Percentiles rank a stretch among this genome's conserved stretches.
These are phyloP conservation scores for Coniella lustricola DNA, from an alignment of 2,329 filamentous ascomycete species.

Conservation along the genomic window DNA sequence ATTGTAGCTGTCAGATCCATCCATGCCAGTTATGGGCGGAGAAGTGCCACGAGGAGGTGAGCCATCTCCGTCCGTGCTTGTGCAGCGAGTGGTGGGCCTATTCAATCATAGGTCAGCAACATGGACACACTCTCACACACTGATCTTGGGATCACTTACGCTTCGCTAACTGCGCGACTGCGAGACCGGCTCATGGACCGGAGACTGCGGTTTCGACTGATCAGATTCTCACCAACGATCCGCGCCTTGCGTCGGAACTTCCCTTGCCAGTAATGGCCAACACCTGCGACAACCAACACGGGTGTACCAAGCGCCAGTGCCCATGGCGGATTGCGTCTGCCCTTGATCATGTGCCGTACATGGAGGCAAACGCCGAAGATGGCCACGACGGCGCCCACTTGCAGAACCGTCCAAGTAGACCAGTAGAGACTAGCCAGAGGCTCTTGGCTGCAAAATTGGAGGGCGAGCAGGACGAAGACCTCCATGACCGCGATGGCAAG, in stretches of 20 bases:
- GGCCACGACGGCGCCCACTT: slow-evolving; percentile 51
- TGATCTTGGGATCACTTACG: slow-evolving; percentile 1
- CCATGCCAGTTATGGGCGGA: background rate
- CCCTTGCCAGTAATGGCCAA: slow-evolving; percentile 42
- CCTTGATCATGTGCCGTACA: slow-evolving; percentile 40
- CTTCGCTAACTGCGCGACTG: slow-evolving; percentile 10
- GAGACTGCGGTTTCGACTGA: slow-evolving; percentile 21
- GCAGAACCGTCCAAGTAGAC: slow-evolving; percentile 55
- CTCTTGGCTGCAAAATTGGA: slow-evolving; percentile 55
- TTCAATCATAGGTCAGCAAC: background rate
- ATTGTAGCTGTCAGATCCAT: slow-evolving; percentile 9
- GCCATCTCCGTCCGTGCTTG: slow-evolving; percentile 2
- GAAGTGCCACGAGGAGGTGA: slow-evolving; percentile 1
- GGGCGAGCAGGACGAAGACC: slow-evolving; percentile 43
- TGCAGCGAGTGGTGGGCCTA: slow-evolving; percentile 9
- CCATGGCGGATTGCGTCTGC: slow-evolving; percentile 50
- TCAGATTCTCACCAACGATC: slow-evolving; percentile 20
- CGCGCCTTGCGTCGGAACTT: slow-evolving; percentile 28
- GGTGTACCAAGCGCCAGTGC: slow-evolving; percentile 53
- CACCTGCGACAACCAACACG: slow-evolving; percentile 50
- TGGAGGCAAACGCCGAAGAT: slow-evolving; percentile 51
- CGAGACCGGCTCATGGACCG: slow-evolving; percentile 4
- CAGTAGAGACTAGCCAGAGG: slow-evolving; percentile 54
- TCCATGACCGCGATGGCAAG: slow-evolving; percentile 45
- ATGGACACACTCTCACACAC: background rate